Base-by-base conservation (phyloP, 768 basidiomycete species). In the Agaricus sinodeliciosus region DNA sequence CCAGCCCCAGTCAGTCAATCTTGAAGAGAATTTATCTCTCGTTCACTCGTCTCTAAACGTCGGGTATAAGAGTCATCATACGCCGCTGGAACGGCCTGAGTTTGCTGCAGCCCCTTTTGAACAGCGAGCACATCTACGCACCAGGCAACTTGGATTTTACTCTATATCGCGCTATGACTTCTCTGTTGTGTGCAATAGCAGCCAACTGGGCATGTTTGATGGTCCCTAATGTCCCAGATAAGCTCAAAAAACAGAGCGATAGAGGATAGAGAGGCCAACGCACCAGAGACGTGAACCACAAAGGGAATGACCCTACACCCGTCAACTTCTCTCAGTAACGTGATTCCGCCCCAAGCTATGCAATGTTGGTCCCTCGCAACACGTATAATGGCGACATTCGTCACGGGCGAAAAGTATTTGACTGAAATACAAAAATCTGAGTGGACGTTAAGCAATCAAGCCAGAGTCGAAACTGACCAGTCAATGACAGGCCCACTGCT, bases 381-480 rank as follows among this genome's bases (percentile, higher is more conserved):
- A 40, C 92, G 86, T 40, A 94, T 79, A 62, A 95, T 93, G 60
- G 86, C 90, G 0, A 94, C 72, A 57, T 85, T 83, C 2, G 91
- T 94, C 12, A 77, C 77, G 0, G 90, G 86, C 0, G 92, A 94
- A 59, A 84, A 90, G 60, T 94, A 94, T 65, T 93, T 91, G 51
- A 94, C 93, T 94, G 59, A 4, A 16, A 18, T 22, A 58, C 12
- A 35, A 25, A 31, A 47, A 22, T 11, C 39, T 43, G 9, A 41
- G 18, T n/a, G 6, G 15, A 39, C 31, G 48, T 39, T n/a, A 34
- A 15, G 25, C 42, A 1, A 9, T 19, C 15, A 35, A 31, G 19
- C 22, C 35, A 44, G 18, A n/a, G 28, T 19, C 19, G 15, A 1
- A 4, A 68, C 78, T 40, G 54, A 88, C 91, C 84, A 18, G 75